A percentile compares a stretch with the other conserved stretches of the same genome.
Evolutionary conservation across 441 rosid species (phyloP).

Genomic region (Eutrema salsugineum): DNA sequence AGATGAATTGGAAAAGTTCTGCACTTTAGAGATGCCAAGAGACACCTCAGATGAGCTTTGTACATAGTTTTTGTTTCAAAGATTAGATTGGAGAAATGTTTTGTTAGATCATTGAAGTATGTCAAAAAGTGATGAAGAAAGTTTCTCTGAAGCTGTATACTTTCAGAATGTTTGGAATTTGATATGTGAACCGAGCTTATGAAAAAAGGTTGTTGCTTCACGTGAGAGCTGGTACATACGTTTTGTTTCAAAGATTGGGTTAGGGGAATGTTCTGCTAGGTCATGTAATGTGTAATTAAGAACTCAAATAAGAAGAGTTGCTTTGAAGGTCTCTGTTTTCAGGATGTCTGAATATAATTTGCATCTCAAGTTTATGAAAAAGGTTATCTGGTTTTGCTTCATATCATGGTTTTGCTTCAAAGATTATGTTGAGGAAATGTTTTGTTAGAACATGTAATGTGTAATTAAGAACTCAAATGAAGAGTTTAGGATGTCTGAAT

Average conservation of each 20-base stretch:
- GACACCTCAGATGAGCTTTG: conserved; percentile 6
- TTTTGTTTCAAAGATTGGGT: neutral
- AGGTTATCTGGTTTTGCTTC: neutral
- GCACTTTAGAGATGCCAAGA: neutral
- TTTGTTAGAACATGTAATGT: neutral
- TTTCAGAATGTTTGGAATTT: neutral
- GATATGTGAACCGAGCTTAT: neutral
- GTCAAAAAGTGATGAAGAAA: neutral
- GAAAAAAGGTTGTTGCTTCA: neutral
- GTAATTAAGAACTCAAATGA: neutral
- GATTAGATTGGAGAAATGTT: neutral
- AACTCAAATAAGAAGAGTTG: neutral
- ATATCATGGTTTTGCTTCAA: neutral
- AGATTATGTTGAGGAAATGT: neutral
- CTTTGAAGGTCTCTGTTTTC: neutral
- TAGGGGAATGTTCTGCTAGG: neutral
- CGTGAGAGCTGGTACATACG: neutral
- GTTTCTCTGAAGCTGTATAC: neutral
- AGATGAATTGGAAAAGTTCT: conserved; percentile 4
- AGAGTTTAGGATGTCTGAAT: neutral
- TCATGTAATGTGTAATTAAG: neutral
- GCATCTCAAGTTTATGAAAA: neutral
- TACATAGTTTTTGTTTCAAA: neutral
- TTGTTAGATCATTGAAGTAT: neutral
- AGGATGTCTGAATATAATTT: neutral